Base-by-base conservation (phyloP, 495 filamentous ascomycete genomes). In the Cladorrhinum samala region DNA sequence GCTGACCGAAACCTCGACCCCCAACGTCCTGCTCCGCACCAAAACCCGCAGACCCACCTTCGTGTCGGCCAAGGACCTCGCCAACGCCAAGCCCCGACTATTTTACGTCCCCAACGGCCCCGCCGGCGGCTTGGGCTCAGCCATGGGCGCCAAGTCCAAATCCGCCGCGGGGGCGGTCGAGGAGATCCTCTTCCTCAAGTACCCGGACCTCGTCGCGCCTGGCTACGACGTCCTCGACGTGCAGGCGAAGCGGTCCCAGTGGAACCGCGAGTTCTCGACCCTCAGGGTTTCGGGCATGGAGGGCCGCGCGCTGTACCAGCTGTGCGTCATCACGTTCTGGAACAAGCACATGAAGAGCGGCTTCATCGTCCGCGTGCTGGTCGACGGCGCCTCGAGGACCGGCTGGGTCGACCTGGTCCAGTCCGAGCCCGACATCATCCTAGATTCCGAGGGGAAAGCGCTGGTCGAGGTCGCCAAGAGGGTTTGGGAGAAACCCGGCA, bases 201-300 rank as follows among this genome's bases (percentile, higher is more conserved):
- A 55, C 2, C 27, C 52, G 0, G 63, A 66, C 11, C 45, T 66
- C 17, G 27, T 57, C 4, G 19, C 55, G 25, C 63, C 63, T 2
- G 63, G 63, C 18, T 66, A 66, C 23, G 54, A 59, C 0, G 48
- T 63, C 17, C 14, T 57, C 2, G 57, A 61, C 17, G 27, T 60
- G 7, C 44, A 39, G n/a, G 54, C 48, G 20, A 23, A 41, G 19
- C 37, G 38, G 20, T 33, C 52, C 24, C 37, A 50, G 36, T 64
- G 53, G 58, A 64, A 61, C 36, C 25, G 49, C 19, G 61, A 64
- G 54, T 57, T 56, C 40, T 18, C 53, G 27, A 57, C 51, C 16
- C 3, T 58, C 42, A 30, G 59, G 20, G 17, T 54, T 30, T 37
- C 42, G 1, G 57, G 7, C 33, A 17, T 25, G 2, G 25, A 50